Evolutionary conservation across 345 rosid species (phyloP).

Genomic region (Eucalyptus pauciflora): DNA sequence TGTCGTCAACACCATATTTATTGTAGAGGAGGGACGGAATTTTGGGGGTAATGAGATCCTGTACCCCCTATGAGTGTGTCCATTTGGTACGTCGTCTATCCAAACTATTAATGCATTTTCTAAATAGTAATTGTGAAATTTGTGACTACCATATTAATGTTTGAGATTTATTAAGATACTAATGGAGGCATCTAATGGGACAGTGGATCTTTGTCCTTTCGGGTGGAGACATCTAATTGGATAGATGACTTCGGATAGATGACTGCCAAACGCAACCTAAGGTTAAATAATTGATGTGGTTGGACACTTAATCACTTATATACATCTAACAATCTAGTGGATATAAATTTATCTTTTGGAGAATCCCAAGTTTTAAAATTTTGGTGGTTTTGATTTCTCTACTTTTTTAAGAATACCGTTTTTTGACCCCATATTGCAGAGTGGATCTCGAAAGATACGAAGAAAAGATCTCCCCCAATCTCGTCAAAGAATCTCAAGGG

Average conservation of each 20-base stretch:
- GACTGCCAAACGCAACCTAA: no score
- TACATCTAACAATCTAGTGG: background rate
- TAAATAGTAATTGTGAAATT: background rate
- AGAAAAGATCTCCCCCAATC: background rate
- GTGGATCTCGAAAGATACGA: accelerated
- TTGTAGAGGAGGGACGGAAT: background rate
- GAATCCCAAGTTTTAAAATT: background rate
- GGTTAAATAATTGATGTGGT: background rate
- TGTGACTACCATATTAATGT: background rate
- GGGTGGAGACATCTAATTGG: background rate
- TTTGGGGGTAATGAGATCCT: background rate
- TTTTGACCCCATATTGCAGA: accelerated
- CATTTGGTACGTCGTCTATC: background rate
- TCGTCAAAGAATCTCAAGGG: background rate
- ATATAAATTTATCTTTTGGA: no score
- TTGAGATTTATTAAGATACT: background rate
- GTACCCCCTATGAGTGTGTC: background rate
- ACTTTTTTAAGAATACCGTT: accelerated
- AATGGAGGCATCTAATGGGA: background rate
- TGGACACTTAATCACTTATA: background rate
- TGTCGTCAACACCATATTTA: background rate
- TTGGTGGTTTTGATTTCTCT: background rate
- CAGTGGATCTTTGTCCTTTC: background rate
- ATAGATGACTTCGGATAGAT: no score
- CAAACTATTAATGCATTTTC: background rate